phyloP scores from a whole-genome alignment of 2,329 filamentous ascomycete species.

The Dothidotthia symphoricarpi region DNA sequence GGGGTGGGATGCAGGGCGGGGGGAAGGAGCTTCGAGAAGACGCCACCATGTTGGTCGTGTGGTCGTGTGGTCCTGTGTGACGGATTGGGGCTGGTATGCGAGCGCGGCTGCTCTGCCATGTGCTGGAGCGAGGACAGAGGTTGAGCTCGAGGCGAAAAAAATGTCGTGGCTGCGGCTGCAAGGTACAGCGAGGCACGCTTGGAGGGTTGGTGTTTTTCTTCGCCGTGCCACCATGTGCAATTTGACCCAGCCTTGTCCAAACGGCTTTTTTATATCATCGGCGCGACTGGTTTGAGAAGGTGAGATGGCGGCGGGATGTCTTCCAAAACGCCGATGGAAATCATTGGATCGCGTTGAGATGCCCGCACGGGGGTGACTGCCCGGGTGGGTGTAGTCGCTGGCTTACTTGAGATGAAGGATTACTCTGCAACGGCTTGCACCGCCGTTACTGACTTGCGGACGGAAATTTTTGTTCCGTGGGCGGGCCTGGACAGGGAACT shows the following conservation, averaged over 20 bases:
- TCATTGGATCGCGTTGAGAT: constrained; percentile 6
- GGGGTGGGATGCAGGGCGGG: constrained; percentile 11
- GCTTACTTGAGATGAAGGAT: neutral
- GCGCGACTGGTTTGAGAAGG: too few species aligned
- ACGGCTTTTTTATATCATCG: constrained; percentile 30
- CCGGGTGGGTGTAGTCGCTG: constrained; percentile 18
- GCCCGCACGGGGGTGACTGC: constrained; percentile 18
- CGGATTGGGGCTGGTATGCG: constrained; percentile 6
- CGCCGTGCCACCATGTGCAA: constrained; percentile 14
- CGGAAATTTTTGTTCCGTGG: constrained; percentile 35
- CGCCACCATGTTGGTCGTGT: constrained; percentile 25
- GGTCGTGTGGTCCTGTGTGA: too few species aligned
- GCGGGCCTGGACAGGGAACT: constrained; percentile 11
- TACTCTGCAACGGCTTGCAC: too few species aligned
- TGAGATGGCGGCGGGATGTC: too few species aligned
- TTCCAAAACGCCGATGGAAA: constrained; percentile 19
- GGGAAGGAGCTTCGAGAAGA: constrained; percentile 32
- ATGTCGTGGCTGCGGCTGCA: neutral
- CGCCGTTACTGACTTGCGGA: constrained; percentile 13
- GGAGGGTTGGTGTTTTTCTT: too few species aligned
- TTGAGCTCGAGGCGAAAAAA: too few species aligned
- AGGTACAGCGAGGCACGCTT: too few species aligned
- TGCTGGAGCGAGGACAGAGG: constrained; percentile 1
- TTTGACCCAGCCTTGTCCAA: constrained; percentile 14
- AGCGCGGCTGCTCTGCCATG: constrained; percentile 8